Evolutionary conservation across 2,329 filamentous ascomycete species (phyloP).

Genomic region (Celoporthe dispersa): DNA sequence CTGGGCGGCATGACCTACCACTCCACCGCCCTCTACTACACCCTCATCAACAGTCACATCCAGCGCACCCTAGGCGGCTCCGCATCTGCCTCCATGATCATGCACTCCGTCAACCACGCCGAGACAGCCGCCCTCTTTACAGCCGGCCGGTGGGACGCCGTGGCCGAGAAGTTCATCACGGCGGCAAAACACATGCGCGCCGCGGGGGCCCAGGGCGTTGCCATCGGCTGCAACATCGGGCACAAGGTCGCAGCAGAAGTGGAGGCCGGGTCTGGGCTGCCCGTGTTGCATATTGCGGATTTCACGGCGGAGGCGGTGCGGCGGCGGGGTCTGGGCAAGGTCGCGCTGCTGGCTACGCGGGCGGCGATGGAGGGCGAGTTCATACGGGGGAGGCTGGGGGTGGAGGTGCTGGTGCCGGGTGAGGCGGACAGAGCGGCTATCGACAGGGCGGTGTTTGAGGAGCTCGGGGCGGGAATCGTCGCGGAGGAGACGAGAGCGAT

Average conservation of each 20-base stretch:
- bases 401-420: conserved; percentile 30
- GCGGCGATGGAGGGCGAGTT: conserved; percentile 31
- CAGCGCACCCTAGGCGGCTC: conserved; percentile 25
- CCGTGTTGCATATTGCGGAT: conserved; percentile 30
- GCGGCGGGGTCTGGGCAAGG: conserved; percentile 15
- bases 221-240: conserved; percentile 32
- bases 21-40: conserved; percentile 33
- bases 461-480: conserved; percentile 27
- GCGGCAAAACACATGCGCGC: conserved; percentile 33
- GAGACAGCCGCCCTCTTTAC: conserved; percentile 42
- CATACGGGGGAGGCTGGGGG: conserved; percentile 24
- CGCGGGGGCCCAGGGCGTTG: conserved; percentile 31
- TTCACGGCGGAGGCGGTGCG: conserved; percentile 23
- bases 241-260: conserved; percentile 30
- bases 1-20: conserved; percentile 33
- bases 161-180: conserved; percentile 45
- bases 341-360: conserved; percentile 30
- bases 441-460: conserved; percentile 28
- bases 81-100: conserved; percentile 27
- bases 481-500: conserved; percentile 16
- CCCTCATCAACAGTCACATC: conserved; percentile 30
- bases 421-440: conserved; percentile 21
- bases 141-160: conserved; percentile 48
- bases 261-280: conserved; percentile 23
- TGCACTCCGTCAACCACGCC: conserved; percentile 33